Base-by-base conservation (phyloP, 768 basidiomycete species). In the Favolaschia claudopus region DNA sequence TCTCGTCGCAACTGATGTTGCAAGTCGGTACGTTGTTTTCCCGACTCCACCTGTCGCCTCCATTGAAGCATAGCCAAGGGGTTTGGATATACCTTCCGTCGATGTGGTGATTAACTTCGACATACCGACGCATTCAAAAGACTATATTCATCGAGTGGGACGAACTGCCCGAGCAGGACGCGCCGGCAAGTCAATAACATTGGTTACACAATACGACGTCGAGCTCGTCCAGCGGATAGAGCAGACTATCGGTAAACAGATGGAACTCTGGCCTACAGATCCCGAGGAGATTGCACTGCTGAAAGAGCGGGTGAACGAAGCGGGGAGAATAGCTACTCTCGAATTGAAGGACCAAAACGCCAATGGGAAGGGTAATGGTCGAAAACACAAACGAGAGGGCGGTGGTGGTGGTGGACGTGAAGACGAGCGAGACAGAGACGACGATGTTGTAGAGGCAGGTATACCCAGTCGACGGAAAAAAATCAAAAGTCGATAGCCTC, bases 51-150 rank as follows among this genome's bases (percentile, higher is more conserved):
- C 27, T 42, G 29, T 37, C 9, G 17, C 51, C 28, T 22, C 28
- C 17, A 36, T 57, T 25, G 46, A 12, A 55, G 38, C 34, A 44
- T 39, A 17, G 13, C 39, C 46, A 66, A 92, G 95, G 66, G 96
- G 96, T 69, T 81, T 99, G 39, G 96, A 99, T 75, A 95, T 99
- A 58, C 95, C 96, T 12, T 86, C 90, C 25, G 97, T 99, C 34
- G 97, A 99, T 70, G 79, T 96, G 32, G 96, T 99, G 55, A 93
- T 99, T 75, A 99, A 99, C 76, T 99, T 93, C 73, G 96, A 97
- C 73, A 91, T 98, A 62, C 97, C 97, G 1, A 93, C 93, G 1
- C 93, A 99, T 72, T 98, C 96, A 15, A 99, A 99, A 79, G 97
- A 99, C 73, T 99, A 99, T 75, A 97, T 99, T 46, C 97, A 99